phyloP scores from a whole-genome alignment of 805 yeast species.

The Torulaspora franciscae region DNA sequence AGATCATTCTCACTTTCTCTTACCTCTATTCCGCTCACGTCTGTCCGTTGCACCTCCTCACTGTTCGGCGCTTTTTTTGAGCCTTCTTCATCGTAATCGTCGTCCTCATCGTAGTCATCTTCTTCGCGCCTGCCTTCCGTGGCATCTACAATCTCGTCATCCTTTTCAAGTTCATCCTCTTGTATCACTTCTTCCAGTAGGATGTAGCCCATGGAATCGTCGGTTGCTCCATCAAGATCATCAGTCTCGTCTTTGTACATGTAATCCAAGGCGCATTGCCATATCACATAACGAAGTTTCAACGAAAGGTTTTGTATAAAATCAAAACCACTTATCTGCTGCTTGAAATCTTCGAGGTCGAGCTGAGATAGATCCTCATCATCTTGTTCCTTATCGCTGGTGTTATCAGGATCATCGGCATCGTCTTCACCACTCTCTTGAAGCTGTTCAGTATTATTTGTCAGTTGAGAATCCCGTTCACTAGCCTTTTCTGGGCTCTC shows the following conservation, averaged over 20 bases:
- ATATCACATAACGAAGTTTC: slow-evolving; percentile 60
- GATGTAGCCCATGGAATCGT: slow-evolving; percentile 14
- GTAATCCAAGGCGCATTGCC: slow-evolving; percentile 51
- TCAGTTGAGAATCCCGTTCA: background rate
- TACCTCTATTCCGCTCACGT: slow-evolving; percentile 4
- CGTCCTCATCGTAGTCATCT: slow-evolving; percentile 19
- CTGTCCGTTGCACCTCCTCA: background rate
- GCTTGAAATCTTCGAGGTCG: slow-evolving; percentile 39
- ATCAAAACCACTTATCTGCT: slow-evolving; percentile 41
- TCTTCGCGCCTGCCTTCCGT: slow-evolving; percentile 8
- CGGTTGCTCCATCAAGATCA: slow-evolving; percentile 23
- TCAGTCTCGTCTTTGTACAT: slow-evolving; percentile 30
- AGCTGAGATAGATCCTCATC: slow-evolving; percentile 38
- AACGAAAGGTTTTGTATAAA: slow-evolving; percentile 55
- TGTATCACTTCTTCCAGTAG: slow-evolving; percentile 14
- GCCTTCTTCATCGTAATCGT: slow-evolving; percentile 22
- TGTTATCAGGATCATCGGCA: slow-evolving; percentile 3
- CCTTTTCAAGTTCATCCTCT: background rate
- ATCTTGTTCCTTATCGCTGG: slow-evolving; percentile 6
- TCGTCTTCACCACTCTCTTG: background rate
- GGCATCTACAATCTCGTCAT: background rate
- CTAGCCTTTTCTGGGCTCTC: background rate
- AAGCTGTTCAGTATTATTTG: background rate
- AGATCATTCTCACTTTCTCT: slow-evolving; percentile 20
- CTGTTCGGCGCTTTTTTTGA: slow-evolving; percentile 3